Conservation (phyloP, 1,139 yeast species). For the Blastobotrys ciferrii region DNA sequence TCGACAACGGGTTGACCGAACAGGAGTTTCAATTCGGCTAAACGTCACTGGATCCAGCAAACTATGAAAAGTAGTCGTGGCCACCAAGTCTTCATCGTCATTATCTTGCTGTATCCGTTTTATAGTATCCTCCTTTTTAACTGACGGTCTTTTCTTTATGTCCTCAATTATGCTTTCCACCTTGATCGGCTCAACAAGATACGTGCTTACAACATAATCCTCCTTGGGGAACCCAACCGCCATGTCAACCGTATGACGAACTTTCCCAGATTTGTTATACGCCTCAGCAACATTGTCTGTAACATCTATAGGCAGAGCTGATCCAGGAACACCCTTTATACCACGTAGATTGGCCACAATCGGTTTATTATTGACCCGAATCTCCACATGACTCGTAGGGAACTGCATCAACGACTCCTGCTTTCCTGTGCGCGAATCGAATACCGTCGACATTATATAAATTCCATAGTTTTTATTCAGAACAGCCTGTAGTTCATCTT, state of each 20-base stretch:
- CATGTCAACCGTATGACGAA: slow-evolving; percentile 28
- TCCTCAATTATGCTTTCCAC: slow-evolving; percentile 29
- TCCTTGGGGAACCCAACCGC: slow-evolving; percentile 23
- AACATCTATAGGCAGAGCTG: slow-evolving; percentile 41
- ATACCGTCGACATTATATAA: slow-evolving; percentile 26
- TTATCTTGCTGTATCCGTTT: slow-evolving; percentile 27
- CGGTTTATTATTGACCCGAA: slow-evolving; percentile 24
- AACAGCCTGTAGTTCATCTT: slow-evolving; percentile 15
- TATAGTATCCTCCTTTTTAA: slow-evolving; percentile 33
- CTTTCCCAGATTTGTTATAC: slow-evolving; percentile 11
- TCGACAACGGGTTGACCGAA: slow-evolving; percentile 38
- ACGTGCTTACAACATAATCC: slow-evolving; percentile 33
- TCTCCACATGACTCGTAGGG: slow-evolving; percentile 27
- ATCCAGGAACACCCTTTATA: slow-evolving; percentile 39
- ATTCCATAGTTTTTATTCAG: slow-evolving; percentile 17
- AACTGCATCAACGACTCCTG: slow-evolving; percentile 23
- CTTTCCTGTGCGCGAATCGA: slow-evolving; percentile 8
- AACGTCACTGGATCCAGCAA: slow-evolving; percentile 41
- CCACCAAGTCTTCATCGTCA: slow-evolving; percentile 40
- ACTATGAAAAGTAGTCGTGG: slow-evolving; percentile 36
- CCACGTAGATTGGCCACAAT: slow-evolving; percentile 32
- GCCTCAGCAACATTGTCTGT: slow-evolving; percentile 25
- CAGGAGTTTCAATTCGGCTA: slow-evolving; percentile 38
- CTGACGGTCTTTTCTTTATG: slow-evolving; percentile 30
- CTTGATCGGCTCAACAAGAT: slow-evolving; percentile 27